Percentiles rank a stretch among this genome's conserved stretches.
Conservation (phyloP, 2,329 filamentous ascomycete genomes). For the Mycosphaerella arachidis region DNA sequence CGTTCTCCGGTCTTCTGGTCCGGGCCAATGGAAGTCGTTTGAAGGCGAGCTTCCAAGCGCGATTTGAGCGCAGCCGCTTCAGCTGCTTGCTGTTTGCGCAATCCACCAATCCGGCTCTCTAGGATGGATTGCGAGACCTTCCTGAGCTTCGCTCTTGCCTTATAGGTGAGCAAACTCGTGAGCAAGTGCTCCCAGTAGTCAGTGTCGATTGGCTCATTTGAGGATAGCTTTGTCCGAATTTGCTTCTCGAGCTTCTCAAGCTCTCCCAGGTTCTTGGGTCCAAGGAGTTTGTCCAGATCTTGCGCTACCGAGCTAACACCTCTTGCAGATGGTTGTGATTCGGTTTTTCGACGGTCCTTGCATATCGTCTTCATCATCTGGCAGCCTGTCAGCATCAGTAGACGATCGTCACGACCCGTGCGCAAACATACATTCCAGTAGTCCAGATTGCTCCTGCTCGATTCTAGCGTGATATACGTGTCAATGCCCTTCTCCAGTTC, state of each 20-base stretch:
- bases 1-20: background rate
- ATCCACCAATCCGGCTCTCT: slow-evolving; percentile 60
- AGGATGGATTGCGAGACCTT: slow-evolving; percentile 73
- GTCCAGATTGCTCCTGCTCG: slow-evolving; percentile 68
- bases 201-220: slow-evolving; percentile 86
- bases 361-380: slow-evolving; percentile 80
- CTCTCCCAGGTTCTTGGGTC: slow-evolving; percentile 79
- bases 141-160: slow-evolving; percentile 79
- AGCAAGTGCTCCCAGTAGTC: slow-evolving; percentile 97
- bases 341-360: slow-evolving; percentile 65
- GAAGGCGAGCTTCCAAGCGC: slow-evolving; percentile 45
- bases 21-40: background rate
- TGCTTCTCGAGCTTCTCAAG: slow-evolving; percentile 82
- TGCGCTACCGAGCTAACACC: slow-evolving; percentile 76
- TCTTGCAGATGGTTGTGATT: slow-evolving; percentile 58
- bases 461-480: slow-evolving; percentile 74
- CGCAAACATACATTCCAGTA: slow-evolving; percentile 69
- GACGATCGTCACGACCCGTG: slow-evolving; percentile 5
- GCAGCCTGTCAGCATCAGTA: slow-evolving; percentile 21
- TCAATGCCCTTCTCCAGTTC: slow-evolving; percentile 82
- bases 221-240: slow-evolving; percentile 78
- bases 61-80: slow-evolving; percentile 56
- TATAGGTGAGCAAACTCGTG: slow-evolving; percentile 79
- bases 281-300: slow-evolving; percentile 83
- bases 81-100: slow-evolving; percentile 64